Percentiles rank a stretch among this genome's conserved stretches.
These are phyloP conservation scores for Xylariales sp. DNA, from an alignment of 2,329 filamentous ascomycete genomes.

Conservation along the genomic window DNA sequence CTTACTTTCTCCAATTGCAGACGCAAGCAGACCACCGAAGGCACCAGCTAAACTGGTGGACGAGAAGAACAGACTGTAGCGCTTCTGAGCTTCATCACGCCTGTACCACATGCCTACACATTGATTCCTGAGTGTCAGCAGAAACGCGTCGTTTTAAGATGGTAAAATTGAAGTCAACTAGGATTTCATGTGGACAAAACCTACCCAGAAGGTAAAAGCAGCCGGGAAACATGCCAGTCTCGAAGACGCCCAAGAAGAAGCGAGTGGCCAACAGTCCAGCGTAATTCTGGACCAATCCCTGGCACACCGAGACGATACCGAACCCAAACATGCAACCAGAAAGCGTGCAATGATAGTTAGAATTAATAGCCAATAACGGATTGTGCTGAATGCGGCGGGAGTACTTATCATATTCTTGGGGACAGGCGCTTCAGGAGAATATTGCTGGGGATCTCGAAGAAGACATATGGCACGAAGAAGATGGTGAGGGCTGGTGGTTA, in stretches of 20 bases:
- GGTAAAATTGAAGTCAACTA: no score
- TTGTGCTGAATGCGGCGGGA: no score
- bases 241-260: constrained; percentile 79
- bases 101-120: constrained; percentile 76
- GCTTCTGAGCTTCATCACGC: constrained; percentile 80
- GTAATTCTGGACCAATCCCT: constrained; percentile 77
- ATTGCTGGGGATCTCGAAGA: constrained; percentile 70
- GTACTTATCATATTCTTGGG: constrained; percentile 23
- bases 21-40: constrained; percentile 81
- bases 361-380: background rate
- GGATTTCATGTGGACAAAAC: no score
- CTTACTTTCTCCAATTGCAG: constrained; percentile 74
- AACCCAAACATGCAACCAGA: constrained; percentile 82
- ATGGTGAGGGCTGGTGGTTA: constrained; percentile 68
- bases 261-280: constrained; percentile 70
- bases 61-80: constrained; percentile 92
- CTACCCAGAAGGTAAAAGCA: constrained; percentile 63
- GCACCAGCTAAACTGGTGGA: constrained; percentile 75
- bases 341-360: constrained; percentile 37
- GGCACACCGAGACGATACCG: constrained; percentile 67
- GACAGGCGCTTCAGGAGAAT: constrained; percentile 60
- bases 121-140: no score
- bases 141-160: no score
- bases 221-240: constrained; percentile 73
- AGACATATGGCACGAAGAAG: constrained; percentile 76